These are phyloP conservation scores for Chlorella sp. DNA, from an alignment of 139 green algal species.

Conservation along the genomic window DNA sequence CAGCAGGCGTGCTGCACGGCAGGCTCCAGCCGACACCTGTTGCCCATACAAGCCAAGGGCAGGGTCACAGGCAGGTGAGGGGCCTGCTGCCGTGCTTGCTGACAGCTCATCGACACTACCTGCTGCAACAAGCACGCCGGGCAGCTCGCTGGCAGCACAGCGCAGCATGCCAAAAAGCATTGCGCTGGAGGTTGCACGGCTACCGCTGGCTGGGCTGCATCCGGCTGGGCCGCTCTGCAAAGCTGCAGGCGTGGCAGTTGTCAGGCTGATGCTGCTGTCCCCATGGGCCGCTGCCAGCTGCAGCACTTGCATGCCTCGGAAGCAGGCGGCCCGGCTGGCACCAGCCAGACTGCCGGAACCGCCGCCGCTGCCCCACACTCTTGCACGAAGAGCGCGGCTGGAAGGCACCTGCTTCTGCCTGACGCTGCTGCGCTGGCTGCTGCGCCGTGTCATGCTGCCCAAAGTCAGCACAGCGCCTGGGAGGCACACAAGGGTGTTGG, in stretches of 20 bases:
- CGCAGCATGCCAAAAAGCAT: constrained; percentile 24
- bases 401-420: not conserved
- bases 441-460: not conserved
- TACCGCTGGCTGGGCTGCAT: not conserved
- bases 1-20: constrained; percentile 1
- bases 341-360: not conserved
- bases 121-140: not conserved
- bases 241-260: not conserved
- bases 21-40: not conserved
- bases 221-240: not conserved
- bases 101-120: not conserved
- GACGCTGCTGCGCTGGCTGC: not conserved
- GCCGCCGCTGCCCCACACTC: no score
- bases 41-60: not conserved
- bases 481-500: not conserved
- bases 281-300: not conserved
- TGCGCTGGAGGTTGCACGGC: not conserved
- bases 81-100: not conserved
- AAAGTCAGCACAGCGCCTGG: not conserved
- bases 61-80: not conserved
- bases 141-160: constrained; percentile 19
- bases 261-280: not conserved
- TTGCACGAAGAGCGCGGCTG: no score
- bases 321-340: not conserved
- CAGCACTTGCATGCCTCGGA: not conserved